Conservation (phyloP, 176 grass and related monocot genomes). For the Oryza glaberrima region DNA sequence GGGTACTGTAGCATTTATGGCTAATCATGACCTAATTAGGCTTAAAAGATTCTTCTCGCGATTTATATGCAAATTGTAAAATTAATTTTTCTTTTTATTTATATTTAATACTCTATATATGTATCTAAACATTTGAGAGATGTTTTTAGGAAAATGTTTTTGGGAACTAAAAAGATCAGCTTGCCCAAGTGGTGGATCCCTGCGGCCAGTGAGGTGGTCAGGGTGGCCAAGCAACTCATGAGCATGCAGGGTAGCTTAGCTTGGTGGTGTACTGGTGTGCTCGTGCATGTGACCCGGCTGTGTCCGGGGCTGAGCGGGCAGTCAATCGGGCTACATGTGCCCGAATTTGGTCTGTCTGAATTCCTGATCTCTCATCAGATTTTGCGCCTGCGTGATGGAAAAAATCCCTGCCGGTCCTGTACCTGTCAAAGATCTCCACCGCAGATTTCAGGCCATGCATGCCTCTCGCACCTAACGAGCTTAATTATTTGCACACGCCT, state of each 20-base stretch:
- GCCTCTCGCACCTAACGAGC: neutral
- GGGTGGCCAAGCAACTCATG: neutral
- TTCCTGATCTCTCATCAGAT: conserved; percentile 12
- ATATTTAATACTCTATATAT: no score
- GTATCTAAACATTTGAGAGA: no score
- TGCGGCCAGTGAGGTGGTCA: conserved; percentile 6
- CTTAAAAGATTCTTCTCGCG: no score
- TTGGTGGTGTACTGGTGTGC: neutral
- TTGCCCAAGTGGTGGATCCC: neutral
- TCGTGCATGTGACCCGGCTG: conserved; percentile 40
- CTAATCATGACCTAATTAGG: no score
- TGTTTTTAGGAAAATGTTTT: no score
- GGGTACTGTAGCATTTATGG: no score
- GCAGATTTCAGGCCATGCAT: conserved; percentile 29
- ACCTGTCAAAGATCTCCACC: conserved; percentile 31
- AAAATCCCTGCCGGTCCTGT: conserved; percentile 9
- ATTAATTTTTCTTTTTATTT: no score
- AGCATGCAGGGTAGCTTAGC: neutral
- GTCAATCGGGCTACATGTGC: conserved; percentile 37
- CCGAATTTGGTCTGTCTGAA: conserved; percentile 32
- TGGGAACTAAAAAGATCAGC: neutral
- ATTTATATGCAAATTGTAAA: no score
- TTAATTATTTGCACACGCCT: neutral
- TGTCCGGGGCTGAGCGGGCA: conserved; percentile 28
- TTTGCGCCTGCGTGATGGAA: neutral